A percentile compares a stretch with the other conserved stretches of the same genome.
These are phyloP conservation scores for Thyridium curvatum DNA, from an alignment of 2,329 filamentous ascomycete genomes.

Conservation along the genomic window DNA sequence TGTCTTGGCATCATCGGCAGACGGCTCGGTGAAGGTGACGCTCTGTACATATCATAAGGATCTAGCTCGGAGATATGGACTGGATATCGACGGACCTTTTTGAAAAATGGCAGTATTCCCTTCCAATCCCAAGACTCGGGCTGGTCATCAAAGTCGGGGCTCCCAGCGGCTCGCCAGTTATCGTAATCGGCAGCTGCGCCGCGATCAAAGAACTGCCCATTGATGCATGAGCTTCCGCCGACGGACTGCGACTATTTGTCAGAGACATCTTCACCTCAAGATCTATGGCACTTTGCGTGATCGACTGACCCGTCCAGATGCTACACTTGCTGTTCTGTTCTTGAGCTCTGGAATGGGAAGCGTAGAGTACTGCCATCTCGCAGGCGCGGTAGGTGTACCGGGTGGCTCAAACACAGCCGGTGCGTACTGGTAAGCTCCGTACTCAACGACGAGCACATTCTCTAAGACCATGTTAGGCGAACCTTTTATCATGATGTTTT, in stretches of 20 bases:
- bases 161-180: not conserved
- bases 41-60: too few species aligned
- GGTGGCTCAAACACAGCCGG: not conserved
- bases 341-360: too few species aligned
- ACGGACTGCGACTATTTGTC: not conserved
- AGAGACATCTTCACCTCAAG: too few species aligned
- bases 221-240: not conserved
- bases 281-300: too few species aligned
- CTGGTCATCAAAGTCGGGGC: not conserved
- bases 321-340: too few species aligned
- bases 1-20: too few species aligned
- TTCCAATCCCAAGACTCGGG: slow-evolving; percentile 2
- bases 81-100: not conserved
- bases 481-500: too few species aligned
- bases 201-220: slow-evolving; percentile 2
- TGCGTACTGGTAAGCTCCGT: not conserved
- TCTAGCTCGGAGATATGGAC: too few species aligned
- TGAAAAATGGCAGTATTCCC: slow-evolving; percentile 1
- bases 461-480: not conserved
- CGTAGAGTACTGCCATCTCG: too few species aligned
- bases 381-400: not conserved
- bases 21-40: too few species aligned
- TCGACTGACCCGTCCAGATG: too few species aligned
- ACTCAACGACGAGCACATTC: not conserved
- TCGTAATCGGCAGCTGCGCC: slow-evolving; percentile 1